Base-by-base conservation (phyloP, 2,329 filamentous ascomycete genomes). In the Dactylonectria estremocensis region DNA sequence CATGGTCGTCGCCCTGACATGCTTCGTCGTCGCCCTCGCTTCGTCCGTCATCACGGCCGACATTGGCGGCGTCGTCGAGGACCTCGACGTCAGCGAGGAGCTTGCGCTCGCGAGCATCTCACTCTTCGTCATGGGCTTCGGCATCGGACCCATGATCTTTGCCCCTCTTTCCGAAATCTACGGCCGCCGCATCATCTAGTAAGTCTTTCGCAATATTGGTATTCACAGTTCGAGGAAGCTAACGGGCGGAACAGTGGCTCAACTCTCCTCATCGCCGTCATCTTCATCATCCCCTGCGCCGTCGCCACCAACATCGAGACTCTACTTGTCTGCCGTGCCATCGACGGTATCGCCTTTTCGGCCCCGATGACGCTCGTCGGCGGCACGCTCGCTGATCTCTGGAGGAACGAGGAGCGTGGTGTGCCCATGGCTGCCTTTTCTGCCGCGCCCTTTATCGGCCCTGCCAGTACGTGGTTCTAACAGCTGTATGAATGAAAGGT, bases 341-440 rank as follows among this genome's bases (percentile, higher is more conserved):
- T 97, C 66, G 93, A 94, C 69, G 94, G 94, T 52, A 93, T 96
- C 63, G 92, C 92, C 6, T 95, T 95, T 78, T 95, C 92, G 11
- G 93, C 93, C 0, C 93, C 94, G 2, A 95, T 97, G 92, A 95
- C 93, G 0, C 86, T 96, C 1, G 93, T 95, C 9, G 94, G 93
- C 49, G 94, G 94, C 9, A 95, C 93, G 0, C 82, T 97, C 6
- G 92, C 93, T 11, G 94, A 97, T 82, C 80, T 96, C n/a, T 97
- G 93, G 93, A 90, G 83, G 66, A 93, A 91, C 57, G 93, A 96
- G 78, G 93, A 97, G 81, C 88, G 94, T 60, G 94, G 93, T 75
- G 91, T 96, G 2, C 93, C 94, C 18, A 96, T 97, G 93, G 93
- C 93, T 3, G 92, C 92, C 16, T 97, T 96, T 79, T 92, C 89